Conservation (phyloP, 176 grass and related monocot species). For the Zizania latifolia region DNA sequence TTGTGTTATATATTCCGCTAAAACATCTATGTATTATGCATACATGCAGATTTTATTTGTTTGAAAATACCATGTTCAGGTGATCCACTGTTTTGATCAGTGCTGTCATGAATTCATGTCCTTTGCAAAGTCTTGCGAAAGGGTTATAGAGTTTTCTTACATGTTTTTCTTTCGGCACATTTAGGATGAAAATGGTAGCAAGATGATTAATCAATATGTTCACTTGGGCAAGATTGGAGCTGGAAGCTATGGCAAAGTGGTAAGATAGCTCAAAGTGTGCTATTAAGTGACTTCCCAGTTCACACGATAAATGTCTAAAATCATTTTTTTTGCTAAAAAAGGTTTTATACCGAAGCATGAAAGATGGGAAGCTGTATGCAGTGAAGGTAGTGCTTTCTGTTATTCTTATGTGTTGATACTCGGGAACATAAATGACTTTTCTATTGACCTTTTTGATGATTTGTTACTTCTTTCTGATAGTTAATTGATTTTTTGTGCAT, state of each 20-base stretch:
- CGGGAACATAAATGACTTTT: neutral
- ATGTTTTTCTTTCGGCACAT: conserved; percentile 2
- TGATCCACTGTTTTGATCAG: neutral
- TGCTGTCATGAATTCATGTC: neutral
- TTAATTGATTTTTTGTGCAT: neutral
- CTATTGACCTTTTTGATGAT: neutral
- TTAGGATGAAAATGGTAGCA: conserved; percentile 71
- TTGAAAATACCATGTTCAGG: neutral
- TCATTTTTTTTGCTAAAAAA: conserved; percentile 15
- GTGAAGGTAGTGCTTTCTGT: conserved; percentile 56
- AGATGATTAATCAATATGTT: conserved; percentile 89
- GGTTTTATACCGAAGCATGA: conserved; percentile 60
- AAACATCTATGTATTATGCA: neutral
- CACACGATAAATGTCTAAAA: neutral
- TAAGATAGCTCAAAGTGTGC: conserved; percentile 36
- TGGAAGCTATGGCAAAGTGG: conserved; percentile 95
- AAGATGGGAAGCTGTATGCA: conserved; percentile 77
- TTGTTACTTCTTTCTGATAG: neutral
- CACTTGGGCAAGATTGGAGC: conserved; percentile 66
- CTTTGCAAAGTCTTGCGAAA: neutral
- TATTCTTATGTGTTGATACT: neutral
- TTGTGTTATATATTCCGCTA: neutral
- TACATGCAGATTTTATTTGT: neutral
- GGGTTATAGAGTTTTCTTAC: neutral
- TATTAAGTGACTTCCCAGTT: neutral